These are phyloP conservation scores for Saccharum officinarum DNA, from an alignment of 176 grass and related monocot species.

Conservation along the genomic window DNA sequence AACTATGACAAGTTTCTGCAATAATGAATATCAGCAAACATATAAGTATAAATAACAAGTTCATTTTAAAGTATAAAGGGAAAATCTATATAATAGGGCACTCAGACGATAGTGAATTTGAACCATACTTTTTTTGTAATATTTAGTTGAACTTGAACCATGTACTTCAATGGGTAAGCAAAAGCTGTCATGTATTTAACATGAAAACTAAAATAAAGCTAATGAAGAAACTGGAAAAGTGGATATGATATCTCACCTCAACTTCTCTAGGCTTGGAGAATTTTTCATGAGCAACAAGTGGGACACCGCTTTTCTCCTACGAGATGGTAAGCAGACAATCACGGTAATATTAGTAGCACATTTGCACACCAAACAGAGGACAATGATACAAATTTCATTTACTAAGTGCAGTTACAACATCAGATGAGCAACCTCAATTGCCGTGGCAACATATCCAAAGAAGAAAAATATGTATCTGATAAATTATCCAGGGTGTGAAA, in stretches of 20 bases:
- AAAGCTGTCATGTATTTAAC: background rate
- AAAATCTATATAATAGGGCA: background rate
- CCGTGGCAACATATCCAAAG: background rate
- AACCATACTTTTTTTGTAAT: background rate
- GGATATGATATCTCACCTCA: conserved; percentile 50
- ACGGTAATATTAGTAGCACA: conserved; percentile 6
- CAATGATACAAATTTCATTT: background rate
- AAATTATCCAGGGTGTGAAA: background rate
- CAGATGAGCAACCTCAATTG: background rate
- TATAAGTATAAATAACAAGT: background rate
- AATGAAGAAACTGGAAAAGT: conserved; percentile 6
- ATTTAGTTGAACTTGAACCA: background rate
- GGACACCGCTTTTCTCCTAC: conserved; percentile 76
- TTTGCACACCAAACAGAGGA: background rate
- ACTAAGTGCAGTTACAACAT: background rate
- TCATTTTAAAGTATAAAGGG: background rate
- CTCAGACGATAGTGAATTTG: background rate
- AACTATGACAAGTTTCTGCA: conserved; percentile 76
- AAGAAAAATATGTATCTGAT: background rate
- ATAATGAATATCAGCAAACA: conserved; percentile 15
- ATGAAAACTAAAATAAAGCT: background rate
- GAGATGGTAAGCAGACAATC: conserved; percentile 26
- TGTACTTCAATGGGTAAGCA: background rate
- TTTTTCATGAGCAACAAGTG: conserved; percentile 74
- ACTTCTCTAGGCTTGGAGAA: conserved; percentile 75